Conservation (phyloP, 768 basidiomycete genomes). For the Kondoa subrosea region DNA sequence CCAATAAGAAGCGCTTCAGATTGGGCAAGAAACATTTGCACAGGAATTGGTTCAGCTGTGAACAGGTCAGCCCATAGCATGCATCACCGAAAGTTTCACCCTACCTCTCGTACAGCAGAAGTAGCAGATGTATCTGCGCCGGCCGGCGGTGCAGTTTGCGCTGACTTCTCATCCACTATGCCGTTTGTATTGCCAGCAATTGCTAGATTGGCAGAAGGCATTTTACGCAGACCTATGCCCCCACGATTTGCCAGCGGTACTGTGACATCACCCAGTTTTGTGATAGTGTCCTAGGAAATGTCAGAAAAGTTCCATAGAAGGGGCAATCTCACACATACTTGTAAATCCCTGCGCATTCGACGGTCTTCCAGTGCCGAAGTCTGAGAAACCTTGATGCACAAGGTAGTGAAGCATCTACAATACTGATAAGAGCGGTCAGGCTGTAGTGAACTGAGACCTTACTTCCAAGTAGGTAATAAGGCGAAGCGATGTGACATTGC, state of each 20-base stretch:
- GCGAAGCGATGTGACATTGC: conserved; percentile 40
- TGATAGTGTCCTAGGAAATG: conserved; percentile 48
- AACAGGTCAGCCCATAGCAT: background rate
- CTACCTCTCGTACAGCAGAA: background rate
- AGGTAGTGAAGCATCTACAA: conserved; percentile 52
- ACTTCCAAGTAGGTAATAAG: conserved; percentile 59
- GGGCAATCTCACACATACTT: conserved; percentile 30
- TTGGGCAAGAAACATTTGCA: conserved; percentile 53
- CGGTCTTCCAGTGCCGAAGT: conserved; percentile 83
- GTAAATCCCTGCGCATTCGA: conserved; percentile 69
- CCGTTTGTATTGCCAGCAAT: background rate
- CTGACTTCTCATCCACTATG: conserved; percentile 6
- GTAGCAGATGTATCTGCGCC: background rate
- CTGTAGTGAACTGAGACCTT: conserved; percentile 21
- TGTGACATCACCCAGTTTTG: conserved; percentile 65
- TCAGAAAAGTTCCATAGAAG: background rate
- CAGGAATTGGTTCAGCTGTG: conserved; percentile 55
- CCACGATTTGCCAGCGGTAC: conserved; percentile 56
- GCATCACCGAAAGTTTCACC: background rate
- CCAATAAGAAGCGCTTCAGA: conserved; percentile 59
- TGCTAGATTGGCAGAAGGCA: background rate
- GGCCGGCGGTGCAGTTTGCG: background rate
- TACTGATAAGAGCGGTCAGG: conserved; percentile 10
- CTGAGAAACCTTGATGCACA: conserved; percentile 69
- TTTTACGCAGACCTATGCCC: conserved; percentile 22